Evolutionary conservation across 169 alveolate species (phyloP).

Genomic region (Plasmodium reichenowi): DNA sequence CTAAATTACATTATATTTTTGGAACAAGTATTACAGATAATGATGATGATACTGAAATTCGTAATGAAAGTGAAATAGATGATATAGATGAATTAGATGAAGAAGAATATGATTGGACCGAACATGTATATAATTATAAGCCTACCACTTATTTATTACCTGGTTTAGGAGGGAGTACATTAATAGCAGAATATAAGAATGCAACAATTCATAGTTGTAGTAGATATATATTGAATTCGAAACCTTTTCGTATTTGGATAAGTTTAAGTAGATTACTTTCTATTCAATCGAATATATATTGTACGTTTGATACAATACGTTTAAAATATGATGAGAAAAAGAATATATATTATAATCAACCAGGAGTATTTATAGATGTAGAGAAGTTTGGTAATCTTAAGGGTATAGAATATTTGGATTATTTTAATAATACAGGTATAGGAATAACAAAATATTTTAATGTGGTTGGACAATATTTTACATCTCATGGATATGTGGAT

Average conservation of each 20-base stretch:
- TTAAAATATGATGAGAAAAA: slow-evolving; percentile 27
- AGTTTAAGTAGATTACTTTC: slow-evolving; percentile 42
- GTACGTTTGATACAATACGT: slow-evolving; percentile 50
- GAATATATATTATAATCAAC: slow-evolving; percentile 14
- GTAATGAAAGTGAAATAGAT: background rate
- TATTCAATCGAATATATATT: slow-evolving; percentile 32
- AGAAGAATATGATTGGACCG: background rate
- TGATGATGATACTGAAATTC: background rate
- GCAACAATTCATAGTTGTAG: slow-evolving; percentile 48
- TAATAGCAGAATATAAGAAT: slow-evolving; percentile 42
- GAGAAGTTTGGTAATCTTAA: slow-evolving; percentile 42
- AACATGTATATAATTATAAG: background rate
- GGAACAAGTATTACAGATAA: background rate
- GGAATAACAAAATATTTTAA: slow-evolving; percentile 36
- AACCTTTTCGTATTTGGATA: slow-evolving; percentile 59
- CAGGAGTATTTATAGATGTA: slow-evolving; percentile 47
- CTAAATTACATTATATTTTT: background rate
- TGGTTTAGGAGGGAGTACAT: slow-evolving; percentile 67
- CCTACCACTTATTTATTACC: slow-evolving; percentile 38
- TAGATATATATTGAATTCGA: slow-evolving; percentile 11
- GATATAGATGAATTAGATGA: background rate
- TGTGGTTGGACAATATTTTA: slow-evolving; percentile 17
- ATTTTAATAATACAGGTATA: slow-evolving; percentile 29
- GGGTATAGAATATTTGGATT: slow-evolving; percentile 56
- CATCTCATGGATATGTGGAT: slow-evolving; percentile 30